Base-by-base conservation (phyloP, 805 yeast genomes). In the Torulaspora delbrueckii region DNA sequence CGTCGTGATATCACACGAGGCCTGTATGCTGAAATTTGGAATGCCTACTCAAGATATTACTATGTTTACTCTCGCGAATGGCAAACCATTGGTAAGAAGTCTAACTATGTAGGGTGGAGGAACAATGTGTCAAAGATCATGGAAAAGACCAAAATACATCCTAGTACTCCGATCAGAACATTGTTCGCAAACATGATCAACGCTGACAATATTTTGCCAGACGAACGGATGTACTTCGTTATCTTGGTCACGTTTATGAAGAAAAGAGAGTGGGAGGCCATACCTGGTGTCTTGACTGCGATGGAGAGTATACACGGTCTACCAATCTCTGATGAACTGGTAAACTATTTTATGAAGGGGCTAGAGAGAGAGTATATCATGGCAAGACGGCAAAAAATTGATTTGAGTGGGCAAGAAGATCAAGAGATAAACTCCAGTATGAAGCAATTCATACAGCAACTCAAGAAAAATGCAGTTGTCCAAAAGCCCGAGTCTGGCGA, bases 1-100 rank as follows among this genome's bases (percentile, higher is more conserved):
- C 33, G 44, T 9, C 46, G 47, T 19, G 47, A 50, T 10, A 47
- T 57, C 5, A 57, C 59, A 7, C 48, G 51, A 10, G 48, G 54
- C 1, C 43, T 68, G 4, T 70, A 67, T 49, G 47, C 59, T 1
- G 58, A 59, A 13, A 58, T 70, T 12, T 70, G 71, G 71, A 54
- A 47, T 23, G 46, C 51, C 2, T 50, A 66, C 23, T 46, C 56
- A 38, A 44, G 57, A 41, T 58, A 51, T 47, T 47, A 47, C 46
- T 45, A 41, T 25, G 27, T 30, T 7, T 32, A 31, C 31, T 45
- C 42, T 10, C 37, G 47, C 14, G 55, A 53, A n/a, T 31, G 51
- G 23, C 49, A 50, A 13, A 45, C 50, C 16, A 41, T 42, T 12
- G 46, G 50, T 23, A 47, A 35, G 31, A 48, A 53, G 23, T 54